phyloP scores from a whole-genome alignment of 805 yeast species.

The Candida patagonica region DNA sequence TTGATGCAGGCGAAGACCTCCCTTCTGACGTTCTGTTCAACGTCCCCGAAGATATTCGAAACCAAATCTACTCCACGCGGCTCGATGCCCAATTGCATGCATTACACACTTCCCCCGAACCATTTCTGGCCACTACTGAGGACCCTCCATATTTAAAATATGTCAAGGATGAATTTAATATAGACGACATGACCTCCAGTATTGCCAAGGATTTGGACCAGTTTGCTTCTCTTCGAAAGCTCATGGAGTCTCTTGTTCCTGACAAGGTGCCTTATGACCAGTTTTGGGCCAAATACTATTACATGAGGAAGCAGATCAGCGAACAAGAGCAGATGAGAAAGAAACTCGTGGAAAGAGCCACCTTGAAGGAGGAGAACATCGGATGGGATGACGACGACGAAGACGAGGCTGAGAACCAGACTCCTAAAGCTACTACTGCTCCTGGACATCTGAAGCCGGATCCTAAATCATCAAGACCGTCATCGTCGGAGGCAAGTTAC shows the following conservation, averaged over 20 bases:
- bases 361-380: conserved; percentile 33
- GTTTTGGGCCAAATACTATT: conserved; percentile 73
- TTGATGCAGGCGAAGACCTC: conserved; percentile 25
- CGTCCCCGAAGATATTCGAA: conserved; percentile 31
- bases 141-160: conserved; percentile 31
- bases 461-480: conserved; percentile 23
- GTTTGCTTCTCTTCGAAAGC: conserved; percentile 42
- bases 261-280: conserved; percentile 43
- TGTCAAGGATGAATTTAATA: conserved; percentile 30
- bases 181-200: conserved; percentile 41
- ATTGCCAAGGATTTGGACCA: conserved; percentile 39
- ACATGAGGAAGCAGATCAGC: conserved; percentile 41
- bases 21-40: conserved; percentile 37
- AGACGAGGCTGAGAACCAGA: conserved; percentile 31
- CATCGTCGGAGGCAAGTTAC: conserved; percentile 32
- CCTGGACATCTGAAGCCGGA: not conserved
- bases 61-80: conserved; percentile 39
- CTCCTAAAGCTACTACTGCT: not conserved
- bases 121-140: conserved; percentile 31
- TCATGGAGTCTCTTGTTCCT: conserved; percentile 63
- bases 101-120: conserved; percentile 40
- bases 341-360: conserved; percentile 41
- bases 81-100: conserved; percentile 55
- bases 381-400: conserved; percentile 32
- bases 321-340: conserved; percentile 60